Evolutionary conservation across 768 basidiomycete species (phyloP), one percentile per base, ranked within the genome.

Genomic region (Mycena vulgaris): DNA sequence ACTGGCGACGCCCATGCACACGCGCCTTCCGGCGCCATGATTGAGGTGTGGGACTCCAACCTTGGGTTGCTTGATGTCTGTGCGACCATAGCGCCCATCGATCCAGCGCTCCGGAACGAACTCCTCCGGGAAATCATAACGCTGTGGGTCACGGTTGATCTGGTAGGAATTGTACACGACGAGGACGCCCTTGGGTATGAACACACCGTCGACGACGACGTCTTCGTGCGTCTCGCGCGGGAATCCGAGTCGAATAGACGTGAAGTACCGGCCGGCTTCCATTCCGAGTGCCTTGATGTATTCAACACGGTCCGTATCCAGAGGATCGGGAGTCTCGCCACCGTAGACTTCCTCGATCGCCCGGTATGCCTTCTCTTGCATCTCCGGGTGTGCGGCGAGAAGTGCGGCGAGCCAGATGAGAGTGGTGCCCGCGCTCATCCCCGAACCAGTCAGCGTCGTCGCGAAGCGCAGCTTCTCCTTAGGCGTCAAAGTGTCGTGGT

Each of bases 121-220:
- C 52, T 62, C 67, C 52, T 68, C 60, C 28, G 60, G 59, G 39
- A 23, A 56, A 48, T 68, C 60, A 23, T 68, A 68, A 40, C 67
- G 59, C 52, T 68, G 51, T 19, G 67, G 59, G 42, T 68, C 67
- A 31, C 67, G 67, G 42, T 68, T 68, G 52, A 68, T 68, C 33
- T 68, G 59, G 30, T 61, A 68, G 31, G 67, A 68, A 51, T 68
- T 68, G 45, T 68, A 68, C 49, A 68, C 67, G 17, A 68, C 67
- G 3, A 68, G 53, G 8, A 62, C 52, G 19, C 67, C 67, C 42
- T 62, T 61, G 2, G 67, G 67, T 30, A 68, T 68, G 9, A 37
- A 21, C 40, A 68, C 52, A 11, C 67, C 67, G 48, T 68, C 67
- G 39, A 68, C 67, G 3, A 47, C 19, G 8, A 56, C 67, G 35